phyloP scores from a whole-genome alignment of 306 rosid species.

The Pterocarpus santalinus region DNA sequence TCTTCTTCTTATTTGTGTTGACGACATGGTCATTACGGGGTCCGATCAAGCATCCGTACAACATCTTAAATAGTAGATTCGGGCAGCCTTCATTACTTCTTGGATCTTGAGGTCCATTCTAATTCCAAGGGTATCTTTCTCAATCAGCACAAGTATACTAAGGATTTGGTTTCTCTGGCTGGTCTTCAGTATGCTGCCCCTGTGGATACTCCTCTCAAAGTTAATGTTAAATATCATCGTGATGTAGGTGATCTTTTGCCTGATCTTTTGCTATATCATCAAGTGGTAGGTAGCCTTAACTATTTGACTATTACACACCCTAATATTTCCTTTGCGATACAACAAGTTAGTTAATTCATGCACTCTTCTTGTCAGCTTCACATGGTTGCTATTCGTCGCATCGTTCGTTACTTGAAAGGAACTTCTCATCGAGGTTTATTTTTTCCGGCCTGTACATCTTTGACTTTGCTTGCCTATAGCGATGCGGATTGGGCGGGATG shows the following conservation, averaged over 20 bases:
- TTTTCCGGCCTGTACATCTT: not conserved
- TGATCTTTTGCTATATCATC: not conserved
- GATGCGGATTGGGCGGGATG: not conserved
- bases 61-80: not conserved
- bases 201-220: too few relatives aligned
- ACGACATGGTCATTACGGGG: not conserved
- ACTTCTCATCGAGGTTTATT: not conserved
- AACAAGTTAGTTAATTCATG: constrained; percentile 27
- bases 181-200: too few relatives aligned
- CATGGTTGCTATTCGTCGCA: too few relatives aligned
- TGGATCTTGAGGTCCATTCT: not conserved
- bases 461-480: not conserved
- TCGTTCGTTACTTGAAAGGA: not conserved
- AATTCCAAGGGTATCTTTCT: too few relatives aligned
- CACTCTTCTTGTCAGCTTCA: not conserved
- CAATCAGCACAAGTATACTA: too few relatives aligned
- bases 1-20: not conserved
- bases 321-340: not conserved
- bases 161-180: too few relatives aligned
- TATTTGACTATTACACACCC: not conserved
- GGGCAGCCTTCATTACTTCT: not conserved
- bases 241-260: too few relatives aligned
- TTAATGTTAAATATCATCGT: too few relatives aligned
- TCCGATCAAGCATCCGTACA: not conserved
- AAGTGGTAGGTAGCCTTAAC: not conserved